Evolutionary conservation across 768 basidiomycete genomes (phyloP).

Genomic region (Holtermannia corniformis): DNA sequence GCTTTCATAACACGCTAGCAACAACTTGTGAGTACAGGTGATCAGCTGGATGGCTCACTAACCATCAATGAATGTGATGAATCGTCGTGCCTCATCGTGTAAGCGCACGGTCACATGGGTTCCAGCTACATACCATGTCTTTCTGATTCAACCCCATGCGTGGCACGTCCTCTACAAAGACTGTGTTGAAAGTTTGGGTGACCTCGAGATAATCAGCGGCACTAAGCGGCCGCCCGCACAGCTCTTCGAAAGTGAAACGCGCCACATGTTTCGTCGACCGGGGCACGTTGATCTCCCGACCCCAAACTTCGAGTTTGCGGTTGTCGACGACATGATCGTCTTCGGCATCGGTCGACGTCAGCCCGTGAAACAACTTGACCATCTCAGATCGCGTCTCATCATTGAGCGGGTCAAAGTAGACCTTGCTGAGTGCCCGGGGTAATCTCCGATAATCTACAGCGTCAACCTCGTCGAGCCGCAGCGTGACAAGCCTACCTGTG

Average conservation of each 20-base stretch:
- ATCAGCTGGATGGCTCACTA: constrained; percentile 27
- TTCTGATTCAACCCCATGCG: constrained; percentile 79
- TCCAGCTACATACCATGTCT: constrained; percentile 54
- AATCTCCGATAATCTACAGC: constrained; percentile 80
- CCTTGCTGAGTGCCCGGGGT: constrained; percentile 82
- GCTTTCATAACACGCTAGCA: constrained; percentile 91
- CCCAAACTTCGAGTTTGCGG: constrained; percentile 76
- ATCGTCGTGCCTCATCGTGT: constrained; percentile 65
- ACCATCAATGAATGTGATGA: constrained; percentile 97
- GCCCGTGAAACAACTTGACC: constrained; percentile 68
- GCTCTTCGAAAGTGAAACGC: constrained; percentile 70
- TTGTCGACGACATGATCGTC: constrained; percentile 53
- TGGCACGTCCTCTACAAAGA: constrained; percentile 79
- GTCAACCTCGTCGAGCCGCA: constrained; percentile 2
- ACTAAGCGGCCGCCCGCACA: constrained; percentile 81
- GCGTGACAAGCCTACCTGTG: constrained; percentile 53
- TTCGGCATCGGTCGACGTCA: constrained; percentile 41
- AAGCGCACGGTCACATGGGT: not conserved
- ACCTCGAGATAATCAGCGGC: constrained; percentile 95
- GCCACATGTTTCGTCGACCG: constrained; percentile 72
- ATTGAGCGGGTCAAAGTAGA: constrained; percentile 77
- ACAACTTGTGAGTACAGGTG: constrained; percentile 4
- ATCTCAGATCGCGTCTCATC: constrained; percentile 60
- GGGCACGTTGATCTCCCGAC: constrained; percentile 67
- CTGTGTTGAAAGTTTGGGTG: constrained; percentile 72